Evolutionary conservation across 2,329 filamentous ascomycete genomes (phyloP), one percentile per base, ranked within the genome.

Genomic region (Verticillium nubilum): DNA sequence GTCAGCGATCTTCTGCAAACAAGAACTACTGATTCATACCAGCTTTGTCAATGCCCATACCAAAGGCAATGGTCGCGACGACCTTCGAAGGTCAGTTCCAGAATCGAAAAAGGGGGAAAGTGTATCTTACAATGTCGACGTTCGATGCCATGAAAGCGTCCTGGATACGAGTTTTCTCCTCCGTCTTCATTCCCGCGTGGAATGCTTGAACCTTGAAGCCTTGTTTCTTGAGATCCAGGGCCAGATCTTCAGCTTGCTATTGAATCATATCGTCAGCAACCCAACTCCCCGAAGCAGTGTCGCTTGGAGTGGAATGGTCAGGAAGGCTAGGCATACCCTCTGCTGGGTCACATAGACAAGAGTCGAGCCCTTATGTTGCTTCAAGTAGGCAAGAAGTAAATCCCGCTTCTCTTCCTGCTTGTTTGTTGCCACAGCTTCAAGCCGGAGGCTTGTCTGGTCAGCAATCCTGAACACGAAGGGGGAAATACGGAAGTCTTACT

Each of bases 311-410:
- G n/a, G n/a, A n/a, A n/a, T n/a, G n/a, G n/a, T n/a, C n/a, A n/a
- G n/a, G n/a, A n/a, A n/a, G n/a, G n/a, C n/a, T n/a, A 4, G 13
- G 29, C 60, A 1, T 58, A 72, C 74, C 63, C 77, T 80, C 60
- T 86, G 85, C 0, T 81, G 67, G 0, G 84, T 86, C 1, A 86
- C 83, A 58, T 88, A 88, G 13, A 88, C 75, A 25, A 88, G 81
- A 0, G 82, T 82, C 2, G 85, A 74, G 0, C 85, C 86, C 1
- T 76, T 72, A 59, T 86, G 75, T 0, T 74, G 63, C 31, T 70
- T 71, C 9, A 88, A 70, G 61, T 86, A 86, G 0, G 69, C 61
- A 33, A 77, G 74, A 12, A 84, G 67, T 52, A 73, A 72, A 2
- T 76, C 71, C 50, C 76, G 76, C 56, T 82, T 80, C 2, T 81